Base-by-base conservation (phyloP, 345 rosid genomes). In the Bruguiera parviflora region DNA sequence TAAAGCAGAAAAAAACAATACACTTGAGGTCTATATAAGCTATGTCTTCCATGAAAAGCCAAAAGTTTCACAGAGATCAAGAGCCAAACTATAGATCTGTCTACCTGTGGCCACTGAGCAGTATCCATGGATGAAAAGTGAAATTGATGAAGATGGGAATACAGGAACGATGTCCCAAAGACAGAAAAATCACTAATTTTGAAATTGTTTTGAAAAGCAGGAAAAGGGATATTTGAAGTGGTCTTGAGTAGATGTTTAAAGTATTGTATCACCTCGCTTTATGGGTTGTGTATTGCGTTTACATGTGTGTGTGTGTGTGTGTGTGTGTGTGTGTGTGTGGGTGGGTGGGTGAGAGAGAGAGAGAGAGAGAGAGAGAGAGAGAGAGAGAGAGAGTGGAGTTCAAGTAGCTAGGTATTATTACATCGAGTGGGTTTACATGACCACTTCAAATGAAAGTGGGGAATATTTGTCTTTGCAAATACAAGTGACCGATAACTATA, bases 61-160 rank as follows among this genome's bases (percentile, higher is more conserved):
- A 22, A 69, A 27, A 33, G 43, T 28, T 33, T 21, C 61, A 52
- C 56, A 35, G 71, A 53, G 43, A 70, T 43, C 49, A 55, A 53
- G 37, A 58, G 55, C 53, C 39, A 67, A 7, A 13, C 18, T 5
- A 47, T 78, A 51, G 71, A 75, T 80, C 69, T 84, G 56, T 72
- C 27, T 75, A 93, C 97, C 98, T 91, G 97, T 83, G 98, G 92
- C 97, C 97, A 93, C 69, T 85, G 91, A 84, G 90, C 94, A 68
- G 90, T 93, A 83, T 91, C 59, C 59, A 56, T 56, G 59, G 59
- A 56, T 8, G 59, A 56, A 43, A 43, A 43, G 49, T 43, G 16
- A 43, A 43, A 43, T 43, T 43, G 49, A 43, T 43, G 49, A 11
- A 43, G 49, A 43, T 13, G 49, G 16, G 49, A 43, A 43, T 13